Base-by-base conservation (phyloP, 805 yeast genomes). In the Myxozyma vanderwaltii region DNA sequence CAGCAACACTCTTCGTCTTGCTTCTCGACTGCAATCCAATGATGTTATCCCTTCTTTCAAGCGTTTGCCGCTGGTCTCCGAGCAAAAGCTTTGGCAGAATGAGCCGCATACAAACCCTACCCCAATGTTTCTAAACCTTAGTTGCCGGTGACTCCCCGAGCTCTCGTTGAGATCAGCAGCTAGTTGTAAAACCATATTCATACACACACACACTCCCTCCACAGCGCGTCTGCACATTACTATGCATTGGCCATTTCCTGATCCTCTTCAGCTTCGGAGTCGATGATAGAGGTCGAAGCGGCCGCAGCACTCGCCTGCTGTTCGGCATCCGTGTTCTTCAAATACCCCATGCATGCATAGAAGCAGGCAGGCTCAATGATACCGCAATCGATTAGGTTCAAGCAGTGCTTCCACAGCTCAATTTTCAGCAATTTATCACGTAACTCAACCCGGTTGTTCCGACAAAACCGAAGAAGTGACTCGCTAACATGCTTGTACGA, bases 331-430 rank as follows among this genome's bases (percentile, higher is more conserved):
- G 26, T 29, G 24, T 33, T 38, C 46, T 43, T 46, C 57, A 61
- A 29, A 35, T 59, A 61, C 48, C 38, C 17, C 64, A 59, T 59
- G 40, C 64, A 57, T 17, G 64, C 51, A 21, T 54, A 61, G 8
- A 61, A 53, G 24, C 58, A 53, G 24, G 58, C 60, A 26, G 64
- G 64, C 45, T 61, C 63, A 12, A 61, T 48, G 15, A 61, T 43
- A 12, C 64, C 64, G 23, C 53, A 39, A 26, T 58, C 59, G 17
- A 61, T 43, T 39, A 61, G 21, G 45, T 61, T 61, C 41, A 61
- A 27, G 24, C 64, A 43, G 36, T 61, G 64, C 43, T 61, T 61
- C 64, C 64, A 61, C 13, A 61, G 36, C 49, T 61, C 64, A 19
- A 36, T 50, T 21, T 24, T 29, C 43, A 54, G 36, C 21, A n/a